Evolutionary conservation across 495 filamentous ascomycete genomes (phyloP).

Genomic region (Neurospora sp.): DNA sequence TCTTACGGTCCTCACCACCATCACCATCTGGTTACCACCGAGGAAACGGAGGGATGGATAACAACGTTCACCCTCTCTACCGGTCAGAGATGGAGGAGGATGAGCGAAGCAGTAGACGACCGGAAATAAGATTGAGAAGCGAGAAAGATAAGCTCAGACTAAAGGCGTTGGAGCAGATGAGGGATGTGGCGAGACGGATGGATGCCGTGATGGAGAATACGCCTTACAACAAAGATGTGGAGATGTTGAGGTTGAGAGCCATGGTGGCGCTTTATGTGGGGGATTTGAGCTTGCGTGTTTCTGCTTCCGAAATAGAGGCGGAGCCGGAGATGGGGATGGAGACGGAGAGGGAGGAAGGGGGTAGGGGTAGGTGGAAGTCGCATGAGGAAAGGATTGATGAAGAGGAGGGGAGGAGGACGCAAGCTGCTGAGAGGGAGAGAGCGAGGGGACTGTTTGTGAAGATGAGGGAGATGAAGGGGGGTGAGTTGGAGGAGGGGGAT

Average conservation of each 20-base stretch:
- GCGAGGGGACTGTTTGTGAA: constrained; percentile 20
- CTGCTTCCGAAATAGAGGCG: neutral
- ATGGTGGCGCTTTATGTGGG: constrained; percentile 60
- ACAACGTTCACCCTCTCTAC: neutral
- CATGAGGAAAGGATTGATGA: constrained; percentile 13
- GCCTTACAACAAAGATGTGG: constrained; percentile 50
- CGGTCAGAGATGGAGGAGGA: neutral
- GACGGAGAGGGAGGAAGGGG: neutral
- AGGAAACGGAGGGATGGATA: neutral
- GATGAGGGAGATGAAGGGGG: constrained; percentile 15
- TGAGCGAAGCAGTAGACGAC: neutral
- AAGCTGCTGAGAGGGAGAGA: constrained; percentile 15
- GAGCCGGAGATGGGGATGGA: constrained; percentile 8
- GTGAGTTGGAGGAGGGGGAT: constrained; percentile 20
- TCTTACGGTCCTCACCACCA: neutral
- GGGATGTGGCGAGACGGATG: constrained; percentile 50
- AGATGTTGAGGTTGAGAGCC: constrained; percentile 50
- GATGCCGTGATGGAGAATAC: constrained; percentile 51
- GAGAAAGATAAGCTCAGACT: constrained; percentile 19
- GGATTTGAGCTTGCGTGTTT: constrained; percentile 39
- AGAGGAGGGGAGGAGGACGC: constrained; percentile 10
- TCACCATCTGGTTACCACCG: neutral
- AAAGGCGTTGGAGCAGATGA: constrained; percentile 18
- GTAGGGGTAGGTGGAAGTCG: neutral
- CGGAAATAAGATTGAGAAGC: neutral